Conservation (phyloP, 441 rosid genomes). For the Codiaeum variegatum region DNA sequence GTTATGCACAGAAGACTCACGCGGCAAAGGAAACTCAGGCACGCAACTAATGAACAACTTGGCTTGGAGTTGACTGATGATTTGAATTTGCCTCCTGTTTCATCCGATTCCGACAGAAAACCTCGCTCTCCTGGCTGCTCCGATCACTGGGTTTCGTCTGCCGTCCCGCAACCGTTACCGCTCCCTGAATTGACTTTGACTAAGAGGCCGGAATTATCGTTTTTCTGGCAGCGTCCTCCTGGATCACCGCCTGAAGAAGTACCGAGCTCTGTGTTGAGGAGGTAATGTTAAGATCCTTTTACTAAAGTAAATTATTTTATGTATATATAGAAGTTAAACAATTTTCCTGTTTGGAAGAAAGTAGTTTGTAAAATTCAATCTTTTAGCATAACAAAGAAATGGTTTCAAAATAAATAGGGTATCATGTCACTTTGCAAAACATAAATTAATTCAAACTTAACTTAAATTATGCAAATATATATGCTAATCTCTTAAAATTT, state of each 20-base stretch:
- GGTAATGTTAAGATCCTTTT: conserved; percentile 22
- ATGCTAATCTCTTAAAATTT: too few species aligned
- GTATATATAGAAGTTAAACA: too few species aligned
- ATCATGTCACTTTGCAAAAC: too few species aligned
- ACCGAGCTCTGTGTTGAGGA: conserved; percentile 9
- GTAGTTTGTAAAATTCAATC: too few species aligned
- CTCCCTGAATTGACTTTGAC: conserved; percentile 33
- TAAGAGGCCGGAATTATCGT: conserved; percentile 21
- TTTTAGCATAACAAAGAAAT: neutral
- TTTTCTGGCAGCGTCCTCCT: conserved; percentile 11
- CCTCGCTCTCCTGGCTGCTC: conserved; percentile 19
- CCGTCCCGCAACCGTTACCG: conserved; percentile 58
- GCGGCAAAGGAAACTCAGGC: conserved; percentile 44
- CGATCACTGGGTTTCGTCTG: conserved; percentile 29
- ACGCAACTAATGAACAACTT: conserved; percentile 15
- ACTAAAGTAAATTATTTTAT: too few species aligned
- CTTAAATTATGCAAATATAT: too few species aligned
- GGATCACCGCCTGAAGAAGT: conserved; percentile 33
- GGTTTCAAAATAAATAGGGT: too few species aligned
- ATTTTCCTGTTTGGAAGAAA: too few species aligned
- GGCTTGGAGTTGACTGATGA: conserved; percentile 24
- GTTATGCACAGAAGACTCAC: conserved; percentile 33
- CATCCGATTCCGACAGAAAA: conserved; percentile 29
- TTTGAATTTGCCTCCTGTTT: conserved; percentile 23
- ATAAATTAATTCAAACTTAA: too few species aligned